Evolutionary conservation across 2,329 filamentous ascomycete species (phyloP), one percentile per base, ranked within the genome.

Genomic region (Dothistroma pini): DNA sequence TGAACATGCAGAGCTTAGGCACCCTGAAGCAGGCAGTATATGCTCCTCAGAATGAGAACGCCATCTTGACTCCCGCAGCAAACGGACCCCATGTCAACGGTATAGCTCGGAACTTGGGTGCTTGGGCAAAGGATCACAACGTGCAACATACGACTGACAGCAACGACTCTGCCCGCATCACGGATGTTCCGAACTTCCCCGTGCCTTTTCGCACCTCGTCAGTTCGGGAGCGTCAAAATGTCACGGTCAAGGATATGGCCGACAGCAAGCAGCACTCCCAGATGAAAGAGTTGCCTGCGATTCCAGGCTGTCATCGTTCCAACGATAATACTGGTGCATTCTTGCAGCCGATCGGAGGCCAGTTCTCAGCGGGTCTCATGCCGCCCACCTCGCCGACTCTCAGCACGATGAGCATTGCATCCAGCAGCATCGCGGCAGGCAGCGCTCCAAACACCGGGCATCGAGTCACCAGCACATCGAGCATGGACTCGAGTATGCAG

Each of bases 11-110:
- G 2, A 67, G 66, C 34, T 60, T 70, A 44, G 70, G 73, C 60
- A 66, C 64, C 31, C 62, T 74, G 32, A 74, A 74, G 65, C 68
- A 74, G 58, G 69, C 68, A 9, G 60, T 73, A 35, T 65, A 68
- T 55, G 70, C 69, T 8, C 67, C 73, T 9, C 67, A 69, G 41
- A 74, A 74, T 35, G 71, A 75, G 66, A 70, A 72, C 47, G 69
- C 71, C 9, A 59, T 74, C 19, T 61, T 72, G 29, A 71, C 69
- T 12, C 70, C 71, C n/a, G 68, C 67, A 11, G 55, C 64, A 34
- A 68, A 70, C 31, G 71, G 68, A 9, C 68, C 69, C 29, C 64
- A 65, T 51, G 63, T 71, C 41, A 63, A 60, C 34, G 67, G 72
- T n/a, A 54, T 52, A 6, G 35, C 62, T n/a, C 54, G 62, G 48